A percentile compares a stretch with the other conserved stretches of the same genome.
Evolutionary conservation across 495 filamentous ascomycete species (phyloP).

Genomic region (Podospora comata): DNA sequence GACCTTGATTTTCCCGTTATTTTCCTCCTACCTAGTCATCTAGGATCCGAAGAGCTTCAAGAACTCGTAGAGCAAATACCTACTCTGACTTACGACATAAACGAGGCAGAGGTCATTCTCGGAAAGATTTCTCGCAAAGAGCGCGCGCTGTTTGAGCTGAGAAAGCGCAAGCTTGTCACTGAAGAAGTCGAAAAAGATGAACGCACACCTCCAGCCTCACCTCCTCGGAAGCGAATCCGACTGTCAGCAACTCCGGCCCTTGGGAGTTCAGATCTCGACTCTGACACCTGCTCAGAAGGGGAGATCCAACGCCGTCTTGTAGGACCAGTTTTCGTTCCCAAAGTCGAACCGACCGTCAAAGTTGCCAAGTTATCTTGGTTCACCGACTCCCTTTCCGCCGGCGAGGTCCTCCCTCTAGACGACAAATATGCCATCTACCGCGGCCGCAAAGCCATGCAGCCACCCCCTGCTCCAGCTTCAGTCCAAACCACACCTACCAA

Average conservation of each 20-base stretch:
- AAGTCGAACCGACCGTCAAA: slow-evolving; percentile 41
- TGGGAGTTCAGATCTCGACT: slow-evolving; percentile 31
- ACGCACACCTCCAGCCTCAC: slow-evolving; percentile 12
- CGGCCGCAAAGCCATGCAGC: slow-evolving; percentile 41
- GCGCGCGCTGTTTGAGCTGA: slow-evolving; percentile 74
- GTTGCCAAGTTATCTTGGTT: slow-evolving; percentile 80
- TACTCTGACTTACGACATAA: slow-evolving; percentile 65
- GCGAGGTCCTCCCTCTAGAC: slow-evolving; percentile 53
- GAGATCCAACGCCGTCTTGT: slow-evolving; percentile 15
- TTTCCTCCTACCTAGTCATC: slow-evolving; percentile 69
- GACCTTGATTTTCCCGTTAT: slow-evolving; percentile 58
- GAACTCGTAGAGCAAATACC: slow-evolving; percentile 61
- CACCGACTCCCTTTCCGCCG: slow-evolving; percentile 54
- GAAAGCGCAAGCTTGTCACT: slow-evolving; percentile 55
- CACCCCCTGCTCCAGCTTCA: slow-evolving; percentile 13
- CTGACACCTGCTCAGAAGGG: slow-evolving; percentile 39
- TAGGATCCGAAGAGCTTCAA: slow-evolving; percentile 59
- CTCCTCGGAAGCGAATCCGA: slow-evolving; percentile 39
- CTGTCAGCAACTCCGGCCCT: slow-evolving; percentile 13
- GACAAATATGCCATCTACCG: slow-evolving; percentile 63
- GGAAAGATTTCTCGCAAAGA: slow-evolving; percentile 65
- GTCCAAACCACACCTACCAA: background rate
- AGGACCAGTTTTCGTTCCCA: slow-evolving; percentile 20
- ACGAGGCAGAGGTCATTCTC: slow-evolving; percentile 70
- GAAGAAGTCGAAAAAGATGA: slow-evolving; percentile 51